These are phyloP conservation scores for Eucalyptus sideroxylon DNA, from an alignment of 345 rosid species.

Conservation along the genomic window DNA sequence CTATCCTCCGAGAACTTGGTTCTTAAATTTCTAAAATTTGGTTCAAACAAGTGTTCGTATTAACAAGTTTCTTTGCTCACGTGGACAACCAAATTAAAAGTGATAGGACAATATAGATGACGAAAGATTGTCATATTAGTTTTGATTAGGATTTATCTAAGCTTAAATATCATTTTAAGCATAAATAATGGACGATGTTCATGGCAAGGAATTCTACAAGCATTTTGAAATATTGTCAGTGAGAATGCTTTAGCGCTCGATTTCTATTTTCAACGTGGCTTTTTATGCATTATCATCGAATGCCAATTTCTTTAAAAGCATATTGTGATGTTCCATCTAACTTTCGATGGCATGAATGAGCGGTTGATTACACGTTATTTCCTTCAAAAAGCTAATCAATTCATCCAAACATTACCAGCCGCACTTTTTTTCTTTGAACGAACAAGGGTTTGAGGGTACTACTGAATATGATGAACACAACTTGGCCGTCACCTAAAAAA, in stretches of 20 bases:
- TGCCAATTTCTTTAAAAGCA: not conserved
- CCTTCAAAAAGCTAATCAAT: not conserved
- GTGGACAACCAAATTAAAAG: not conserved
- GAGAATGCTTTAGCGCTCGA: not conserved
- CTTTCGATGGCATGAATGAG: not conserved
- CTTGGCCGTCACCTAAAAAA: not conserved
- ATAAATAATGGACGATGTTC: not conserved
- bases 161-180: not conserved
- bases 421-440: not conserved
- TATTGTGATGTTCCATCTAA: not conserved
- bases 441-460: not conserved
- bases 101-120: not conserved
- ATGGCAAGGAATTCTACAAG: not conserved
- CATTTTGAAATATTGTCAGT: not conserved
- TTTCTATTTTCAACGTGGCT: not conserved
- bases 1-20: not conserved
- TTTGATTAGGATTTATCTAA: not conserved
- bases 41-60: not conserved
- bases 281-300: not conserved
- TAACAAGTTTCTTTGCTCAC: not conserved
- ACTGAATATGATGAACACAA: not conserved
- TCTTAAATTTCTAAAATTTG: not conserved
- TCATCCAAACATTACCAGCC: not conserved
- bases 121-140: not conserved
- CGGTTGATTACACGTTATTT: not conserved